Evolutionary conservation across 495 filamentous ascomycete species (phyloP).

Genomic region (Neurospora terricola): DNA sequence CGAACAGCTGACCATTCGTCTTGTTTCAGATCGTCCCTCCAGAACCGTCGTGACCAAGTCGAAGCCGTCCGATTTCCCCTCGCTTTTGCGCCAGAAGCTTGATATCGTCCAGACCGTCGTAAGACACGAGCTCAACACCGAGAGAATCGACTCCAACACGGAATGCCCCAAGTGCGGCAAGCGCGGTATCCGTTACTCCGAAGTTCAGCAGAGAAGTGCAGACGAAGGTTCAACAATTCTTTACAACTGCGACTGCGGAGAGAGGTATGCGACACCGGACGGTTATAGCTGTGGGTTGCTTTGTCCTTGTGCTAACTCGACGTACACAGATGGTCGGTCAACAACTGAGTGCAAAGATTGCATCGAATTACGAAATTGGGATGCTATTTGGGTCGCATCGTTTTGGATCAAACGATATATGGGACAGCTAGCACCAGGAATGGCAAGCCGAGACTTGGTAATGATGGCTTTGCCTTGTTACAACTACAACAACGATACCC

Average conservation of each 20-base stretch:
- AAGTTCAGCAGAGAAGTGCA: constrained; percentile 79
- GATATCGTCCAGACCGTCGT: constrained; percentile 79
- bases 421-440: background rate
- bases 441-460: background rate
- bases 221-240: constrained; percentile 93
- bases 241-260: constrained; percentile 74
- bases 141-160: constrained; percentile 55
- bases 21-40: constrained; percentile 59
- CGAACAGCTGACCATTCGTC: constrained; percentile 1
- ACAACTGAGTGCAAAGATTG: constrained; percentile 15
- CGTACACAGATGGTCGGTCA: constrained; percentile 35
- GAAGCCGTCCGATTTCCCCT: constrained; percentile 80
- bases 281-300: background rate
- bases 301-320: constrained; percentile 16
- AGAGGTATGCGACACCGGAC: constrained; percentile 51
- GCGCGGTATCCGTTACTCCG: constrained; percentile 74
- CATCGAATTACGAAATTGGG: background rate
- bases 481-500: background rate
- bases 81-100: constrained; percentile 68
- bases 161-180: constrained; percentile 74
- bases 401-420: background rate
- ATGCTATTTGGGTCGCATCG: background rate
- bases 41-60: constrained; percentile 72
- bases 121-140: constrained; percentile 66
- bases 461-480: background rate